Evolutionary conservation across 768 basidiomycete species (phyloP), one percentile per base, ranked within the genome.

Genomic region (Boletus subparvulus): DNA sequence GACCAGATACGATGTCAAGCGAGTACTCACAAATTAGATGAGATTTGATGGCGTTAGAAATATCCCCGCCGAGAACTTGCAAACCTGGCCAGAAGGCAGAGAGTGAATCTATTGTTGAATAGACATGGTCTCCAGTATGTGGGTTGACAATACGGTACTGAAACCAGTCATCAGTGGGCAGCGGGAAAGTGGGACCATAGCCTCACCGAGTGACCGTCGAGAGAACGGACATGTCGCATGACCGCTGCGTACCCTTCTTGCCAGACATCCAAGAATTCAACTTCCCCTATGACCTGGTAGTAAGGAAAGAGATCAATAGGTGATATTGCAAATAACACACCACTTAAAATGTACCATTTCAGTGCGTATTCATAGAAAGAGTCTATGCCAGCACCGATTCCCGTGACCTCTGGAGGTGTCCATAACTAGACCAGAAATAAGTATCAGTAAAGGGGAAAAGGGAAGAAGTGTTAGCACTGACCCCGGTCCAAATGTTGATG

Each of bases 1-100:
- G 39, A 33, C 12, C 17, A 26, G 26, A 40, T 14, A 35, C 2
- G 16, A 58, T 35, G 30, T 16, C 19, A 50, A 37, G 50, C 16
- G 17, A 41, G 37, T n/a, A 64, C 86, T 65, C 61, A 92, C 92
- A 97, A 47, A 87, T 81, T 65, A 96, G 73, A 73, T 98, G 96
- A n/a, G 90, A 80, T 65, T 92, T 92, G 63, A 97, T 91, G 17
- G 95, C 96, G 69, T 83, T 93, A 69, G 91, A 86, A 36, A 97
- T 68, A 74, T 97, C 91, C 19, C 90, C 91, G 4, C 86, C 85
- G 13, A 93, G 74, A 11, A 94, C 90, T 73, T 97, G 96, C 16
- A 98, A 77, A 21, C 95, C 97, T n/a, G 96, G 93, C 86, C 95
- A 94, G 71, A 98, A 99, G 1, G 97, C 94, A 3, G 94, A 92